Evolutionary conservation across 2,329 filamentous ascomycete species (phyloP).

Genomic region (Verticillium tricorpus): DNA sequence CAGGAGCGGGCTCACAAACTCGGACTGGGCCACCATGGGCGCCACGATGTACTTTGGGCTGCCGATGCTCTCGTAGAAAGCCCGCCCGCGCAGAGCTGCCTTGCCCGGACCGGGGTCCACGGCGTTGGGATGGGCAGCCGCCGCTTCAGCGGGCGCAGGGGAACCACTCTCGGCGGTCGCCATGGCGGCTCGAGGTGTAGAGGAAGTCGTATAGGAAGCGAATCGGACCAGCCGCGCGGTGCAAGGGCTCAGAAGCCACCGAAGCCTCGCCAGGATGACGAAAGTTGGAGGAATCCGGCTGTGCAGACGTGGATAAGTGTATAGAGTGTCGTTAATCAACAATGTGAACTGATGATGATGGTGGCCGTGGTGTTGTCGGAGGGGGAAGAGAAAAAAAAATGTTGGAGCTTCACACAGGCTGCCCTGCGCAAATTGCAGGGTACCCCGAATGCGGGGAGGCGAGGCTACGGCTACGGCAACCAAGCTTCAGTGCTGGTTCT

Average conservation of each 20-base stretch:
- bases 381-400: neutral
- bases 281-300: neutral
- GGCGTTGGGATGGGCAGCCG: slow-evolving; percentile 14
- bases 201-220: slow-evolving; percentile 2
- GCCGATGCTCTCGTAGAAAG: slow-evolving; percentile 93
- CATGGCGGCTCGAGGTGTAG: slow-evolving; percentile 6
- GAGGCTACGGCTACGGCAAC: neutral
- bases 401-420: neutral
- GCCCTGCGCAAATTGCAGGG: neutral
- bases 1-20: slow-evolving; percentile 66
- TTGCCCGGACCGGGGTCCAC: slow-evolving; percentile 3
- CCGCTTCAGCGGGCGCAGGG: slow-evolving; percentile 21
- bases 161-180: slow-evolving; percentile 15
- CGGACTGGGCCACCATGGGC: slow-evolving; percentile 97
- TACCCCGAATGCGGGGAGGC: neutral
- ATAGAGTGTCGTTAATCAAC: no score
- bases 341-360: no score
- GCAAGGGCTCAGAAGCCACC: slow-evolving; percentile 7
- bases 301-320: neutral
- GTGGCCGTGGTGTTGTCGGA: neutral
- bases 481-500: no score
- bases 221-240: slow-evolving; percentile 10
- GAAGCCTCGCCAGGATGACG: slow-evolving; percentile 10
- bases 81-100: slow-evolving; percentile 71
- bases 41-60: slow-evolving; percentile 87